These are phyloP conservation scores for Euphrasia arctica DNA, from an alignment of 305 asterid genomes.

Conservation along the genomic window DNA sequence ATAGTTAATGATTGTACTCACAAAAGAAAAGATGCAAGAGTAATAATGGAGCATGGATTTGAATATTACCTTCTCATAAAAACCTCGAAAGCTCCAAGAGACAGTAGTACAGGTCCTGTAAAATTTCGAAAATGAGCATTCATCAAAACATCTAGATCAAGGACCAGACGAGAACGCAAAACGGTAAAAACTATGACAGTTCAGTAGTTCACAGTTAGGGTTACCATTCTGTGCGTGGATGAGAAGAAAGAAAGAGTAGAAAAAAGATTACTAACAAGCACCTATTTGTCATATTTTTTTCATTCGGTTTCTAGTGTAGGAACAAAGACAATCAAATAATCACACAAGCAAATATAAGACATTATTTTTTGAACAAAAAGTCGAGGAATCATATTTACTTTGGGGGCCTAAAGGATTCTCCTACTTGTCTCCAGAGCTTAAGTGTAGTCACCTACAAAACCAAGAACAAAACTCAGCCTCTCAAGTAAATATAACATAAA, in stretches of 20 bases:
- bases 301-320: conserved; percentile 14
- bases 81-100: conserved; percentile 96
- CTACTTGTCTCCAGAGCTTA: conserved; percentile 95
- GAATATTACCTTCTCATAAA: conserved; percentile 83
- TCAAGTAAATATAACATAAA: conserved; percentile 8
- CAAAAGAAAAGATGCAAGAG: conserved; percentile 17
- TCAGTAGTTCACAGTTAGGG: background rate
- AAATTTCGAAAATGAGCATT: conserved; percentile 25
- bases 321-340: conserved; percentile 6
- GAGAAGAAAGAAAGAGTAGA: background rate
- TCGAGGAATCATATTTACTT: conserved; percentile 48
- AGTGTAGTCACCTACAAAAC: conserved; percentile 71
- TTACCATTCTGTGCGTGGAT: background rate
- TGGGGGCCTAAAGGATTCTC: conserved; percentile 91
- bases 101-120: conserved; percentile 96
- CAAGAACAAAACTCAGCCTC: conserved; percentile 22
- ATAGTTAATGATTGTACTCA: background rate
- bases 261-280: background rate
- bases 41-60: conserved; percentile 22
- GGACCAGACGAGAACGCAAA: conserved; percentile 17
- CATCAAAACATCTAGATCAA: conserved; percentile 14
- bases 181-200: conserved; percentile 18
- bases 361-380: conserved; percentile 15
- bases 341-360: conserved; percentile 16
- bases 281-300: conserved; percentile 1